These are phyloP conservation scores for Clarkia xantiana DNA, from an alignment of 345 rosid genomes.

Conservation along the genomic window DNA sequence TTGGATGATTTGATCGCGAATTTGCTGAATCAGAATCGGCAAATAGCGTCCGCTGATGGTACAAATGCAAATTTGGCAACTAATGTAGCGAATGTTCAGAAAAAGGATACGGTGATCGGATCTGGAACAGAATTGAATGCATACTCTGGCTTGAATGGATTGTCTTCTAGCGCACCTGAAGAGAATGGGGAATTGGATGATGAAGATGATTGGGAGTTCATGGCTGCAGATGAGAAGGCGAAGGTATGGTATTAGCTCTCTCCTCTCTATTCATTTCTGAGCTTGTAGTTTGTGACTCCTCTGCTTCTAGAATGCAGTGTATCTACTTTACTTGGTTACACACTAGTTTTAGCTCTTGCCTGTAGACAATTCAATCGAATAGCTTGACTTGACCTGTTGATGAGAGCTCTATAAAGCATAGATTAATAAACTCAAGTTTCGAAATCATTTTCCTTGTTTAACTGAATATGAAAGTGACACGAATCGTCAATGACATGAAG, in stretches of 20 bases:
- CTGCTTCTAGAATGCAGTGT: too few relatives aligned
- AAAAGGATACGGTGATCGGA: slow-evolving; percentile 5
- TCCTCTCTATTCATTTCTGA: background rate
- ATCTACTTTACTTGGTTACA: too few relatives aligned
- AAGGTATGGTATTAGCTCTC: background rate
- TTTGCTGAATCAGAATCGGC: slow-evolving; percentile 17
- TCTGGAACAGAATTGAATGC: slow-evolving; percentile 10
- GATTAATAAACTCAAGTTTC: background rate
- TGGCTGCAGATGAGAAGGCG: slow-evolving; percentile 16
- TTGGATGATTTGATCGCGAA: slow-evolving; percentile 29
- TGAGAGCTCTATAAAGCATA: too few relatives aligned
- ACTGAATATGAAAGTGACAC: background rate
- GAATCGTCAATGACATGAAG: background rate
- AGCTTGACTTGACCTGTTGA: too few relatives aligned
- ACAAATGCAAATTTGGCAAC: slow-evolving; percentile 1
- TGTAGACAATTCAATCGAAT: too few relatives aligned
- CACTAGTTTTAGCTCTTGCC: too few relatives aligned
- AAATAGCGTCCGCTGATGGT: slow-evolving; percentile 4
- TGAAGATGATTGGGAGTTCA: slow-evolving; percentile 28
- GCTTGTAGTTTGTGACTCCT: background rate
- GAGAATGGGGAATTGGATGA: slow-evolving; percentile 11
- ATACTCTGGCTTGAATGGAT: slow-evolving; percentile 4
- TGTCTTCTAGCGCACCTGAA: slow-evolving; percentile 6
- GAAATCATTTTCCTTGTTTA: background rate
- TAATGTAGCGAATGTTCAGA: background rate